phyloP scores from a whole-genome alignment of 73 alveolate species.

The Tetrahymena elliotti region DNA sequence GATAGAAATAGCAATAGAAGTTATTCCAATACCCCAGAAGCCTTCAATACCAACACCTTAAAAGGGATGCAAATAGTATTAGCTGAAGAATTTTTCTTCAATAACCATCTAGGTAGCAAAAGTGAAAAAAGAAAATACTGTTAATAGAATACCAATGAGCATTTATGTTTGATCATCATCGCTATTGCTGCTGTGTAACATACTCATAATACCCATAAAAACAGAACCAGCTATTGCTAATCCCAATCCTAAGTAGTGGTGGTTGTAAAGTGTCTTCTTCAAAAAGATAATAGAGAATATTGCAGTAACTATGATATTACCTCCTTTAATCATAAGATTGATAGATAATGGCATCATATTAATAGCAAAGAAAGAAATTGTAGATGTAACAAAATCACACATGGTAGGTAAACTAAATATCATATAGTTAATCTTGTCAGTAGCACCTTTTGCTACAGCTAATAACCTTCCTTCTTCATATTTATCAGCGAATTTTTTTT shows the following conservation, averaged over 20 bases:
- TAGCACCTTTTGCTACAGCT: background rate
- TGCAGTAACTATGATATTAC: constrained; percentile 74
- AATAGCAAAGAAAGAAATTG: constrained; percentile 76
- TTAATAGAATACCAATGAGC: background rate
- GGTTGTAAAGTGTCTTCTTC: constrained; percentile 59
- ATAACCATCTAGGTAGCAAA: constrained; percentile 65
- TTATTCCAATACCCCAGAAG: constrained; percentile 61
- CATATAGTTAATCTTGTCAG: constrained; percentile 5
- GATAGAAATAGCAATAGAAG: constrained; percentile 54
- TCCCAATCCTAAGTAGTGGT: constrained; percentile 59
- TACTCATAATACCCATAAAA: constrained; percentile 64
- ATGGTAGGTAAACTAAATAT: constrained; percentile 64
- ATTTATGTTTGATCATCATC: constrained; percentile 10
- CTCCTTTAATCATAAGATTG: constrained; percentile 90
- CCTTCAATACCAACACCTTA: constrained; percentile 94
- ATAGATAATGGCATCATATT: constrained; percentile 72
- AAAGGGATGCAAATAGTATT: constrained; percentile 71
- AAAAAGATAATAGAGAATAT: constrained; percentile 58
- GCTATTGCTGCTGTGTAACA: constrained; percentile 9
- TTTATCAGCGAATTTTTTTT: constrained; percentile 3
- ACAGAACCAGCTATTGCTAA: constrained; percentile 58
- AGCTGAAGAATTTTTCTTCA: constrained; percentile 72
- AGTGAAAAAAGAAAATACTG: constrained; percentile 41
- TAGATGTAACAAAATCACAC: constrained; percentile 71
- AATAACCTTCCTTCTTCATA: background rate